These are phyloP conservation scores for Cyclotella cryptica DNA, from an alignment of 108 stramenopile species.

Conservation along the genomic window DNA sequence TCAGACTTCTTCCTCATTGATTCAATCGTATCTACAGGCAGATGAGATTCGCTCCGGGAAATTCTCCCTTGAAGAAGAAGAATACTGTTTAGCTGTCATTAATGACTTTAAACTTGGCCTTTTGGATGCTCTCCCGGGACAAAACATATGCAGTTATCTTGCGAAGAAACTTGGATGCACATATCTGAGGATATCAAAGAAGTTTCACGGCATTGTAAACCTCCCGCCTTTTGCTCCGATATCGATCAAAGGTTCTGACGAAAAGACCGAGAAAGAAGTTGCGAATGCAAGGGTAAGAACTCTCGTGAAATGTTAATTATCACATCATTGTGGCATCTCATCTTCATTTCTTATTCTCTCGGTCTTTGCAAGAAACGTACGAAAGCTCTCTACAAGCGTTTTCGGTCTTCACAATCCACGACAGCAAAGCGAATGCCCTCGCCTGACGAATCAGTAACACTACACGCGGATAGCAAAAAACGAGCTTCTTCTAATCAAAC, in stretches of 20 bases:
- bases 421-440: not conserved
- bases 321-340: not conserved
- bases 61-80: constrained; percentile 1
- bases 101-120: not conserved
- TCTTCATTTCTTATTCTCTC: not conserved
- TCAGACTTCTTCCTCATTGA: not conserved
- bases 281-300: constrained; percentile 1
- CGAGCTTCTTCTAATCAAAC: not conserved
- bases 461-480: not conserved
- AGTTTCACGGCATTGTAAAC: not conserved
- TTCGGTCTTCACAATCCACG: not conserved
- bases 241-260: not conserved
- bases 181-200: not conserved
- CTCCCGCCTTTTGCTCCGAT: not conserved
- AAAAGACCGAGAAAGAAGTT: constrained; percentile 3
- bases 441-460: not conserved
- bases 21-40: not conserved
- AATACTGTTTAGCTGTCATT: constrained; percentile 3
- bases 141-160: not conserved
- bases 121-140: not conserved
- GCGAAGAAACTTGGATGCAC: constrained; percentile 5
- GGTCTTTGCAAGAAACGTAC: not conserved
- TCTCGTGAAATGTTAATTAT: not conserved
- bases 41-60: not conserved
- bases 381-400: not conserved